Evolutionary conservation across 169 alveolate species (phyloP), one percentile per base, ranked within the genome.

Genomic region (Perkinsus olseni): DNA sequence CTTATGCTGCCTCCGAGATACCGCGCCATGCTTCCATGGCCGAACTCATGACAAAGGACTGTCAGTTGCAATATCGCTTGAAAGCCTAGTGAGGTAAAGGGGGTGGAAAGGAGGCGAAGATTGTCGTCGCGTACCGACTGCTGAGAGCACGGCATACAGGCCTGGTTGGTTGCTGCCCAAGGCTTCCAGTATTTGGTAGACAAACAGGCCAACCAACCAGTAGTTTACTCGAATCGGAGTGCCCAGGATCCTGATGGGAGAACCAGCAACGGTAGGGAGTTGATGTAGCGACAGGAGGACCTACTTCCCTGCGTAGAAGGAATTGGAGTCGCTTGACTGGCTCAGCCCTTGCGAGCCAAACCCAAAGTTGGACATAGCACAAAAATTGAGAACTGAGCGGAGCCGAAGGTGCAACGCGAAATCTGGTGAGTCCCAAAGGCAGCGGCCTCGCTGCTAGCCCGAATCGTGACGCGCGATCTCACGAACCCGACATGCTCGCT

Each of bases 21-120:
- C 74, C 62, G 34, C 11, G 93, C 93, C 93, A 91, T 91, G 38
- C 38, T 39, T 37, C 93, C 93, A 62, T 91, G 93, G 21, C 93
- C 93, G n/a, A 91, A 91, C 74, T 91, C 93, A 39, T 91, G 93
- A 45, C 93, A 91, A 48, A 91, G 93, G 39, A 91, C 62, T 10
- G 93, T 91, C 20, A 62, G 48, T 36, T 39, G 74, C 38, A 91
- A 31, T 36, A 91, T 21, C 38, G 38, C n/a, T 51, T 91, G 93
- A 36, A 62, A n/a, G 8, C 93, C 93, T 62, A 62, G 1, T 0
- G 17, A 8, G 17, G 17, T 62, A 28, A 4, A 24, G 34, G 10
- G 82, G 17, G 0, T 28, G 17, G 17, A 0, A 62, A 62, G 82
- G 34, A n/a, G n/a, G 82, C 31, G 1, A 62, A 40, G 11, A 40